Evolutionary conservation across 2,329 filamentous ascomycete species (phyloP).

Genomic region (Huntiella omanensis): DNA sequence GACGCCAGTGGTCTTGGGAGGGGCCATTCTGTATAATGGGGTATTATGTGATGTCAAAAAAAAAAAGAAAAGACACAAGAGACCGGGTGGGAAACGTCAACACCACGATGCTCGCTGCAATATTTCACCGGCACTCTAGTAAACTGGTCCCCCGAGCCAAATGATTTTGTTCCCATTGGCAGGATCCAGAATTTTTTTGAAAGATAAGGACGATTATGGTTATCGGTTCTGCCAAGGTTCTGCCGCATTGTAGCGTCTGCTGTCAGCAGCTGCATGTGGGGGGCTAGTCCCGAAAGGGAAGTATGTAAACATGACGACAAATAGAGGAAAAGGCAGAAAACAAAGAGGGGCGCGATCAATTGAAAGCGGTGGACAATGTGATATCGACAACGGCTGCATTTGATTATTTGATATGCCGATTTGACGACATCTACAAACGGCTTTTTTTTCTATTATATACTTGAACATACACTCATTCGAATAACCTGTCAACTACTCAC

Average conservation of each 20-base stretch:
- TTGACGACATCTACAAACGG: too few relatives aligned
- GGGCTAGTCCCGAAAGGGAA: conserved; percentile 8
- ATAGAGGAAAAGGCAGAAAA: conserved; percentile 1
- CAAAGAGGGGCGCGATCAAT: conserved; percentile 1
- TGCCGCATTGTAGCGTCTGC: neutral
- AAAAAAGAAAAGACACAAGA: conserved; percentile 6
- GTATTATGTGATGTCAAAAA: neutral
- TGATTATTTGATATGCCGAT: too few relatives aligned
- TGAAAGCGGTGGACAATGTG: too few relatives aligned
- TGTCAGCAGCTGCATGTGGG: neutral
- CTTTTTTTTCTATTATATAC: too few relatives aligned
- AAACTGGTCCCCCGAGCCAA: neutral
- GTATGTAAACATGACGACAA: conserved; percentile 9
- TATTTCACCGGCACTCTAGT: neutral
- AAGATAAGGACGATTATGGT: conserved; percentile 8
- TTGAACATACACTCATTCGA: too few relatives aligned
- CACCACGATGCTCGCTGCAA: neutral
- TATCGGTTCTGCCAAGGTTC: conserved; percentile 10
- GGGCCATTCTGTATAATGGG: conserved; percentile 14
- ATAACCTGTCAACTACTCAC: too few relatives aligned
- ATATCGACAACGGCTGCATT: too few relatives aligned
- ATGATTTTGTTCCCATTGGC: neutral
- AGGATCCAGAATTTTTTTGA: conserved; percentile 7
- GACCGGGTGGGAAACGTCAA: conserved; percentile 1
- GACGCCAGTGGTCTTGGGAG: conserved; percentile 17